These are phyloP conservation scores for Schizothecium vesticola DNA, from an alignment of 495 filamentous ascomycete species.

Conservation along the genomic window DNA sequence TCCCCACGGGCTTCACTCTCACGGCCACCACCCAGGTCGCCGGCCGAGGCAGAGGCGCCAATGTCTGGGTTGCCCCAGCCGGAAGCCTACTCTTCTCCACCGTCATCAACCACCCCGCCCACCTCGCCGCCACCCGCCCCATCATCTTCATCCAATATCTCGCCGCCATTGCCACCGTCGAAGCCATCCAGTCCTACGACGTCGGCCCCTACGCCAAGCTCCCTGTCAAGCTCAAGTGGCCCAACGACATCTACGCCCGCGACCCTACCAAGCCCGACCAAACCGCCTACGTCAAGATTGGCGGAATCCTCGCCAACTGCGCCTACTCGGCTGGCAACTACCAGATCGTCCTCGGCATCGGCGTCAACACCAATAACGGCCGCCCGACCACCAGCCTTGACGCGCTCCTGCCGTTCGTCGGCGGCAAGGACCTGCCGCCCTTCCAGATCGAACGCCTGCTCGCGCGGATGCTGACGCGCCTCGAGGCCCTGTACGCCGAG, in stretches of 20 bases:
- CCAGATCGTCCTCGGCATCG: constrained; percentile 83
- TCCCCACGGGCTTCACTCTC: constrained; percentile 81
- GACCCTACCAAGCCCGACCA: constrained; percentile 58
- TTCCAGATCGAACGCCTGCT: constrained; percentile 78
- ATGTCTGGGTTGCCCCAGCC: constrained; percentile 91
- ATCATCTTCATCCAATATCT: constrained; percentile 95
- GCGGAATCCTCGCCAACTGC: constrained; percentile 89
- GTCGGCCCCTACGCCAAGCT: constrained; percentile 54
- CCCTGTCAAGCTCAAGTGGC: constrained; percentile 91
- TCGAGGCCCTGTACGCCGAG: constrained; percentile 69
- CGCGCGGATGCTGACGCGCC: constrained; percentile 71
- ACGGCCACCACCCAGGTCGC: constrained; percentile 88
- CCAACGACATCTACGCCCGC: constrained; percentile 88
- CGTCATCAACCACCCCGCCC: constrained; percentile 72
- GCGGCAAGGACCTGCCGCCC: constrained; percentile 33
- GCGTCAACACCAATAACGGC: constrained; percentile 80
- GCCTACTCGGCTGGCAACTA: constrained; percentile 72
- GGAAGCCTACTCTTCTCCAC: constrained; percentile 84
- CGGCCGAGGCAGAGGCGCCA: constrained; percentile 84
- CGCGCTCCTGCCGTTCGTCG: constrained; percentile 53
- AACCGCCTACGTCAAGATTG: constrained; percentile 79
- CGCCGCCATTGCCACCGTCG: constrained; percentile 81
- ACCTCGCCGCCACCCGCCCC: constrained; percentile 65
- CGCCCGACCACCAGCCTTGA: constrained; percentile 85
- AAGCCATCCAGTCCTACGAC: constrained; percentile 79